Evolutionary conservation across 2,329 filamentous ascomycete genomes (phyloP).

Genomic region (Colletotrichum horii): DNA sequence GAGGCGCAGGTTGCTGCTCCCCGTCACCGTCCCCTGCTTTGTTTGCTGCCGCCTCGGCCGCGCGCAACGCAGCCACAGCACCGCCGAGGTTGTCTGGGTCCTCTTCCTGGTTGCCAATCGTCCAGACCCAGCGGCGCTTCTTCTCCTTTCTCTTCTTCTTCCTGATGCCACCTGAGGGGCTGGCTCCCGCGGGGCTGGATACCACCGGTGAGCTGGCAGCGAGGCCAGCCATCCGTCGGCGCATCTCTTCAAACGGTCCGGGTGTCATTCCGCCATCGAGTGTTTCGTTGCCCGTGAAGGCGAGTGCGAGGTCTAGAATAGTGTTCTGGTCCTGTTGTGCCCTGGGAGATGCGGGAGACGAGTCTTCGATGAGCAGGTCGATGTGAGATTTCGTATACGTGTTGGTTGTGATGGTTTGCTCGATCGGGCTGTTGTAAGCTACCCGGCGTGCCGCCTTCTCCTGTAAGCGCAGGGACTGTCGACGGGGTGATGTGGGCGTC

Average conservation of each 20-base stretch:
- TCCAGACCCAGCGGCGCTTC: conserved; percentile 71
- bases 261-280: conserved; percentile 67
- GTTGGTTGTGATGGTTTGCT: conserved; percentile 68
- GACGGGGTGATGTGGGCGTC: conserved; percentile 57
- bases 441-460: conserved; percentile 62
- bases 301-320: conserved; percentile 53
- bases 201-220: conserved; percentile 44
- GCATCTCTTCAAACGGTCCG: conserved; percentile 68
- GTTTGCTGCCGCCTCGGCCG: conserved; percentile 31
- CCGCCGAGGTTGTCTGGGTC: conserved; percentile 48
- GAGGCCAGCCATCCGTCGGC: conserved; percentile 58
- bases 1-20: neutral
- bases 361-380: conserved; percentile 65
- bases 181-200: conserved; percentile 14
- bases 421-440: conserved; percentile 66
- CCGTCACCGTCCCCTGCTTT: conserved; percentile 20
- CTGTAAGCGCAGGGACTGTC: conserved; percentile 58
- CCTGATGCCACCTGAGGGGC: conserved; percentile 49
- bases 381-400: conserved; percentile 68
- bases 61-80: conserved; percentile 45
- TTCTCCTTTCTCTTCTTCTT: conserved; percentile 63
- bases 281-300: conserved; percentile 59
- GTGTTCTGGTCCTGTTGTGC: conserved; percentile 40
- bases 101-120: conserved; percentile 60
- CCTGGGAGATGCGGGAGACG: conserved; percentile 51